A percentile compares a stretch with the other conserved stretches of the same genome.
Evolutionary conservation across 2,329 filamentous ascomycete species (phyloP).

Genomic region (Verticillium isaacii): DNA sequence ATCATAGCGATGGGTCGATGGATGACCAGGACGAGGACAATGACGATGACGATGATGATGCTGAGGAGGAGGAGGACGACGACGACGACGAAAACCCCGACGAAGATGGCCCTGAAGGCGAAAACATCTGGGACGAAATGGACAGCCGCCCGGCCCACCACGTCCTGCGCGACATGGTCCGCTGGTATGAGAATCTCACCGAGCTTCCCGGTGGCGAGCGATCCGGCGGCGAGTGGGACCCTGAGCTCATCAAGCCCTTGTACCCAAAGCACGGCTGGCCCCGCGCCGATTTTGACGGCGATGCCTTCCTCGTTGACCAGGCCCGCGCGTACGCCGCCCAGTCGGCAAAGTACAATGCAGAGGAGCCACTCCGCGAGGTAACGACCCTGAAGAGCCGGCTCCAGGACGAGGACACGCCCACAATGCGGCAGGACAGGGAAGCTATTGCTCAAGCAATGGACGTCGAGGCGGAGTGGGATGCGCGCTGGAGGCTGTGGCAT

Average conservation of each 20-base stretch:
- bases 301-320: conserved; percentile 14
- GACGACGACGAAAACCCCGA: conserved; percentile 1
- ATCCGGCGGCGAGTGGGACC: background rate
- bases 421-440: too few species aligned
- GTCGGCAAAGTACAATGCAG: background rate
- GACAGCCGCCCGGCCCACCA: conserved; percentile 4
- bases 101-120: too few species aligned
- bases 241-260: conserved; percentile 7
- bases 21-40: too few species aligned
- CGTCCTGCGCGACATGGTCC: conserved; percentile 15
- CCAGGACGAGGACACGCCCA: too few species aligned
- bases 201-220: conserved; percentile 9
- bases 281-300: conserved; percentile 10
- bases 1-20: too few species aligned
- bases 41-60: background rate
- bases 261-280: conserved; percentile 17
- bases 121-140: background rate
- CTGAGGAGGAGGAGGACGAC: too few species aligned
- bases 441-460: too few species aligned
- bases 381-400: too few species aligned
- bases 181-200: conserved; percentile 11
- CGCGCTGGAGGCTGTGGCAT: too few species aligned
- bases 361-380: background rate
- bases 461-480: too few species aligned
- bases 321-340: background rate